Evolutionary conservation across 805 yeast species (phyloP).

Genomic region (Starmerella ratchasimensis): DNA sequence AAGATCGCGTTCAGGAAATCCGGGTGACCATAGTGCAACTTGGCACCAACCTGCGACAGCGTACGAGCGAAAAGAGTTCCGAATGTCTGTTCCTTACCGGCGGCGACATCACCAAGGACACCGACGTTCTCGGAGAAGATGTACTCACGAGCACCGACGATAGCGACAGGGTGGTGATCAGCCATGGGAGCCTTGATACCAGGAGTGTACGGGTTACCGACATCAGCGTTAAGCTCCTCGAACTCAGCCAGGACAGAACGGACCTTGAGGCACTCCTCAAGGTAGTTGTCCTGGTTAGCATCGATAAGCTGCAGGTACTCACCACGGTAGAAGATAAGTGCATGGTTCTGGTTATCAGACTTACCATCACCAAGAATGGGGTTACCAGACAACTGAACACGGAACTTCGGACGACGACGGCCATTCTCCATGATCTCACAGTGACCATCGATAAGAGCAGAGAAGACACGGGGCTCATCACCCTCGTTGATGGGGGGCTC

Average conservation of each 20-base stretch:
- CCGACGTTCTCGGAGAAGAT: slow-evolving; percentile 90
- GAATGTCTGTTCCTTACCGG: slow-evolving; percentile 94
- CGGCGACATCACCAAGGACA: slow-evolving; percentile 88
- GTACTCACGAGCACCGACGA: slow-evolving; percentile 88
- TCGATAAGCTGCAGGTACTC: slow-evolving; percentile 91
- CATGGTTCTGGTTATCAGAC: slow-evolving; percentile 86
- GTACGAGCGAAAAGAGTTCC: slow-evolving; percentile 93
- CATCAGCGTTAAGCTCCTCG: slow-evolving; percentile 55
- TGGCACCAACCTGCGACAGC: slow-evolving; percentile 85
- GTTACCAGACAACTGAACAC: slow-evolving; percentile 74
- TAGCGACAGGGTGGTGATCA: slow-evolving; percentile 56
- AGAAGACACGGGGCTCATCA: slow-evolving; percentile 39
- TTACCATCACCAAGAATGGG: slow-evolving; percentile 96
- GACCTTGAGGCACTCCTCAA: slow-evolving; percentile 87
- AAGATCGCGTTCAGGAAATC: slow-evolving; percentile 81
- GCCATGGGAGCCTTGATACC: slow-evolving; percentile 31
- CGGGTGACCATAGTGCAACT: slow-evolving; percentile 92
- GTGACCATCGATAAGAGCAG: slow-evolving; percentile 55
- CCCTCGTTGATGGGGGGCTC: slow-evolving; percentile 45
- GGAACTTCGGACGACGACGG: slow-evolving; percentile 45
- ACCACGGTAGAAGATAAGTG: slow-evolving; percentile 77
- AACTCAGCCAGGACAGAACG: slow-evolving; percentile 80
- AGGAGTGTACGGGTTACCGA: slow-evolving; percentile 44
- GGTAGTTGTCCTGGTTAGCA: slow-evolving; percentile 90
- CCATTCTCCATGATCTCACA: slow-evolving; percentile 44